These are phyloP conservation scores for Plasmodium relictum DNA, from an alignment of 169 alveolate genomes.

Conservation along the genomic window DNA sequence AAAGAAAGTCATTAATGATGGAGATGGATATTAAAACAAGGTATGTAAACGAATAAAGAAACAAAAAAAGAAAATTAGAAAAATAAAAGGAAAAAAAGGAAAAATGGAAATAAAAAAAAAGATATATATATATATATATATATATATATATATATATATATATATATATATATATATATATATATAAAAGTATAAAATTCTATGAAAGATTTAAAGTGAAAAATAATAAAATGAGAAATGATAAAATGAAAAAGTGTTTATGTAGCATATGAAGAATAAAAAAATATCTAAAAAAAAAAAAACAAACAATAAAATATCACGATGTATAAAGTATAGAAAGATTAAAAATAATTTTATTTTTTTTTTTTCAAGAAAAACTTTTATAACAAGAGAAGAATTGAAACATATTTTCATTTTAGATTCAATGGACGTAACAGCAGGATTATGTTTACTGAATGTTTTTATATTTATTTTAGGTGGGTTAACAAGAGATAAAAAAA, in stretches of 20 bases:
- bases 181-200: neutral
- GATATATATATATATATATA: conserved; percentile 5
- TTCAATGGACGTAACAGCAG: conserved; percentile 32
- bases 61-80: neutral
- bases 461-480: conserved; percentile 56
- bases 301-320: neutral
- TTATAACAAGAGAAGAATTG: conserved; percentile 34
- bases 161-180: neutral
- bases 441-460: conserved; percentile 47
- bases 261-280: neutral
- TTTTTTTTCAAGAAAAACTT: conserved; percentile 30
- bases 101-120: neutral
- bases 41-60: conserved; percentile 15
- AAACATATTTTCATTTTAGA: conserved; percentile 54
- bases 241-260: neutral
- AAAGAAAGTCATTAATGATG: conserved; percentile 28
- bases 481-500: conserved; percentile 15
- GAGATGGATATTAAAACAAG: conserved; percentile 71
- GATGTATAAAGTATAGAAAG: neutral
- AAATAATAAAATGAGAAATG: neutral
- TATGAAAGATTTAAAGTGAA: neutral
- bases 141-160: neutral
- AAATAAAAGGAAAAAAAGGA: neutral
- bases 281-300: neutral
- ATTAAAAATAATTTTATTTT: neutral